These are phyloP conservation scores for Tarenaya hassleriana DNA, from an alignment of 345 rosid species.

Conservation along the genomic window DNA sequence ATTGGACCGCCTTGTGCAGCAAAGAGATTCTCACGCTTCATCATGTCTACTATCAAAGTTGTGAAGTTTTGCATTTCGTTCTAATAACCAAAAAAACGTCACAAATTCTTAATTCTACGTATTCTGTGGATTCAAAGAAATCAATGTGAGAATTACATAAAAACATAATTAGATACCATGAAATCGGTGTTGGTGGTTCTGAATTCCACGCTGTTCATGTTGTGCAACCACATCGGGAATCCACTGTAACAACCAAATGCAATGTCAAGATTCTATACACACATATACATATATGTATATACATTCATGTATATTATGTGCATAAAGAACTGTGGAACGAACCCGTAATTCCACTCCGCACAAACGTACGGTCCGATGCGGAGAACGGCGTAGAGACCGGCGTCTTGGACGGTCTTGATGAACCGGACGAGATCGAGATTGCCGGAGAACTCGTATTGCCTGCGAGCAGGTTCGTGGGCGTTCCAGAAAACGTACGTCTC, in stretches of 20 bases:
- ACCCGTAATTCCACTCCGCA: slow-evolving; percentile 71
- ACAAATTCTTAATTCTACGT: no score
- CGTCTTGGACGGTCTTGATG: slow-evolving; percentile 43
- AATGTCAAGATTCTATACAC: no score
- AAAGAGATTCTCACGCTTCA: slow-evolving; percentile 50
- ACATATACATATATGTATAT: background rate
- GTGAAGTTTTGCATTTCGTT: slow-evolving; percentile 74
- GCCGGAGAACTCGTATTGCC: slow-evolving; percentile 44
- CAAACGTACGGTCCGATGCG: slow-evolving; percentile 73
- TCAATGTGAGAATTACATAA: background rate
- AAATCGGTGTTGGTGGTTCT: slow-evolving; percentile 37
- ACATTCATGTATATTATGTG: no score
- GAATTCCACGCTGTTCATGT: slow-evolving; percentile 28
- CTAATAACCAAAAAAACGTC: slow-evolving; percentile 9
- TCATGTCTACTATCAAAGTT: slow-evolving; percentile 49
- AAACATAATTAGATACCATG: slow-evolving; percentile 30
- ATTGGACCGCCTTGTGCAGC: slow-evolving; percentile 84
- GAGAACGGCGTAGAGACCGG: slow-evolving; percentile 47
- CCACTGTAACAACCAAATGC: slow-evolving; percentile 25
- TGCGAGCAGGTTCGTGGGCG: slow-evolving; percentile 47
- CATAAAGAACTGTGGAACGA: background rate
- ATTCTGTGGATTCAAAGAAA: background rate
- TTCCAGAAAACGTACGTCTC: slow-evolving; percentile 73
- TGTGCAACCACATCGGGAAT: slow-evolving; percentile 57
- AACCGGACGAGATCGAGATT: slow-evolving; percentile 53